Base-by-base conservation (phyloP, 164 flowering plant genomes). In the Stephania yunnanensis region DNA sequence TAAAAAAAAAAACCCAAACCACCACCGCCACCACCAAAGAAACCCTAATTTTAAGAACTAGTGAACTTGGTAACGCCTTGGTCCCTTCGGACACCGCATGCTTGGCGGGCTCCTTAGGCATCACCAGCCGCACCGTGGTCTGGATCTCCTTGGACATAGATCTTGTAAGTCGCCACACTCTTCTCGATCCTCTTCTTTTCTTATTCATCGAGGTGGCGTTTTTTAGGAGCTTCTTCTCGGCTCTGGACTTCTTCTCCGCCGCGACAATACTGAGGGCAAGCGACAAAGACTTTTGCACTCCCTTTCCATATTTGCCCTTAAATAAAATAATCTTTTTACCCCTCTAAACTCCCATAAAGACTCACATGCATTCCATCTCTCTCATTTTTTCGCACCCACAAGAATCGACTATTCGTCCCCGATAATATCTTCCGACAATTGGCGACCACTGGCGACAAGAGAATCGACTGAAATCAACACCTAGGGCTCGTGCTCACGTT, bases 51-150 rank as follows among this genome's bases (percentile, higher is more conserved):
- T 45, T 74, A 74, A 74, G 76, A 67, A 25, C 71, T 67, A 0
- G 76, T 74, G 19, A 74, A 74, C 71, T 74, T 74, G 5, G 76
- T 74, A 15, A 74, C 76, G 76, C 76, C 65, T 74, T 74, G 5
- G 76, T 74, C 29, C 76, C 76, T 20, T 74, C 76, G 17, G 76
- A 74, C 17, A 74, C 76, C 10, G 76, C 76, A 52, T 74, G 76
- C 48, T 74, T 74, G 2, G 76, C 76, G 3, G 67, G 30, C 50
- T 74, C 76, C 4, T 71, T 71, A n/a, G 76, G 76, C 64, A 74
- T n/a, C 58, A 74, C 76, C 6, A 74, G 58, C 10, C 76, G 45
- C 30, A 74, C 76, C 31, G 76, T 71, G 22, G 76, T 74, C 66
- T 74, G 76, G 6, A 74, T 74, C 76, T 74, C 76, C 71, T 71